Base-by-base conservation (phyloP, 306 rosid species). In the Astragalus membranaceus region DNA sequence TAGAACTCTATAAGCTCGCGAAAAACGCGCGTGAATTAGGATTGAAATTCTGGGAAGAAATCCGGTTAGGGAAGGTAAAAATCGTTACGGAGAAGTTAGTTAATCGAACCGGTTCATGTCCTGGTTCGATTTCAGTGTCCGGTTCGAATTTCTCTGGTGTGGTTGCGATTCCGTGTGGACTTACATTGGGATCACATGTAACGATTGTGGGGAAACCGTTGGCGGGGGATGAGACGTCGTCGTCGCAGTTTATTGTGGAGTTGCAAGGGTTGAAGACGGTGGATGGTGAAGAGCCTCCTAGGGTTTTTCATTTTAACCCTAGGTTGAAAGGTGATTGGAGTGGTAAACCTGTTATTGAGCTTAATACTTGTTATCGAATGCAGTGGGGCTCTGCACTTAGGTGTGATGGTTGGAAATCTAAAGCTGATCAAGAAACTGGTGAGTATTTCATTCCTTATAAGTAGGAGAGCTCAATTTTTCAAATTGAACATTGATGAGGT, bases 241-340 rank as follows among this genome's bases (percentile, higher is more conserved):
- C 81, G 51, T 87, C 94, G 7, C 88, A 92, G 78, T 89, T 92
- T 12, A 75, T 80, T 72, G 61, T 92, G 78, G 96, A 92, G 86
- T 78, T 92, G 85, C 87, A 84, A 79, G 98, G 96, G 6, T 72
- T 92, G 92, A 86, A 81, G 72, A 57, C 88, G 0, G 95, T 85
- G 56, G 98, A 92, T 5, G 95, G 91, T 3, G 98, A 92, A 69
- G 98, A 87, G 7, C 96, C 96, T 17, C 98, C 98, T 0, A 80
- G 90, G 79, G 76, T 92, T 60, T 58, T 92, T 76, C 95, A 92
- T 71, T 86, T 83, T 52, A 92, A 92, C 53, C 98, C 98, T 23
- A 83, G 98, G 64, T 80, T 89, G 88, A 87, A 50, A 47, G 98
- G 98, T 8, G 96, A 92, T 79, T 92, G 98, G 98, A 88, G 96